Evolutionary conservation across 2,329 filamentous ascomycete species (phyloP), one percentile per base, ranked within the genome.

Genomic region (Claviceps capensis): DNA sequence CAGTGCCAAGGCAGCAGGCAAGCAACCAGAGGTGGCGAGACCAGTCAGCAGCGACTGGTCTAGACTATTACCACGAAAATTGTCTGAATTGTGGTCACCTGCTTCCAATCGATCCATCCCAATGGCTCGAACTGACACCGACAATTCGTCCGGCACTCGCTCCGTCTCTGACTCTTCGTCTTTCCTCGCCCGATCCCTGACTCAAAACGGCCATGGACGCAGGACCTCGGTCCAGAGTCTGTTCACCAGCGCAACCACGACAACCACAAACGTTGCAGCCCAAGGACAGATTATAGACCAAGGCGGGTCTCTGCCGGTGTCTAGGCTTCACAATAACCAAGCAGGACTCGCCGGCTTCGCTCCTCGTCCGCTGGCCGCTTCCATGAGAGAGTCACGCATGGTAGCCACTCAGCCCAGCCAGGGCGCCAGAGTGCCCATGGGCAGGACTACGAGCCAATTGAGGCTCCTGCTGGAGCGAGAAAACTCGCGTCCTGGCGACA

Each of bases 381-480:
- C 63, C 13, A 56, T 66, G 17, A 59, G 64, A 7, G 66, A 68
- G 26, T 66, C 69, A 8, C 60, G 67, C 22, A 71, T 78, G 52
- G 70, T 68, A 4, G 76, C 76, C 23, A 79, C 76, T 0, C 71
- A 70, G 51, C 75, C 74, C 4, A 74, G 68, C 44, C 63, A 68
- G 11, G 65, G 69, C 14, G 65, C 72, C 26, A 64, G 64, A 14
- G 67, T 77, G 7, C 75, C 74, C 4, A 65, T 82, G 48, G 77
- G 70, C n/a, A 69, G 77, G 53, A 76, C 78, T n/a, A 79, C 75
- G 62, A 82, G 78, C 58, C 78, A 82, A 60, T 66, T 83, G 30
- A 76, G 74, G 9, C 65, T 82, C 4, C 66, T 83, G 1, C 67
- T 82, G 19, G 76, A 80, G 57, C 72, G 74, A 38, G 76, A 77